Evolutionary conservation across 345 rosid genomes (phyloP), one percentile per base, ranked within the genome.

Genomic region (Orychophragmus violaceus): DNA sequence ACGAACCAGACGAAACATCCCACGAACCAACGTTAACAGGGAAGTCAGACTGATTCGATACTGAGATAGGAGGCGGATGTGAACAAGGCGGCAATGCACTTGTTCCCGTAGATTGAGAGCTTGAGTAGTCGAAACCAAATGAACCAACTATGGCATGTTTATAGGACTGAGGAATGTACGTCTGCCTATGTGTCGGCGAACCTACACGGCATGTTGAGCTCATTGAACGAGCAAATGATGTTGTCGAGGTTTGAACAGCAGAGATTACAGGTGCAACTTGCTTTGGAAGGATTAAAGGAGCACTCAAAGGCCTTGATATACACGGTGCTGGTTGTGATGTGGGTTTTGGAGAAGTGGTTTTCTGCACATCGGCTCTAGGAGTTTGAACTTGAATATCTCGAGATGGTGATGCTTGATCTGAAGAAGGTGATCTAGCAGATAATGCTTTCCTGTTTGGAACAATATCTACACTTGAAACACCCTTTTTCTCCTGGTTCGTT

Each of bases 161-260:
- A 64, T 90, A 88, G 58, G 97, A 87, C 66, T 72, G 87, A 63
- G 97, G 91, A 72, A 69, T 71, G 78, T 72, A 81, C 78, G 84
- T 67, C 57, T 73, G 88, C 63, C 77, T 69, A 27, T 80, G 69
- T 19, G 81, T 63, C 7, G 85, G 62, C 17, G 88, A 74, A 4
- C 87, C 94, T 46, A 87, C 83, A 60, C 83, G 87, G 11, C 92
- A 94, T 48, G 82, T 77, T 62, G 92, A 95, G 83, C 92, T 88
- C 37, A 80, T 78, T 25, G 98, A 87, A 54, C 94, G 95, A 48
- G 88, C 73, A 52, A 90, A 86, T 14, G 70, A 52, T 4, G 89
- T 9, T 60, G 67, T 80, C 9, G 85, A 42, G 9, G 87, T 67
- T 64, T 82, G 90, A 75, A 81, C 85, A 78, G 80, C 19, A 49